Base-by-base conservation (phyloP, 139 green algal species). In the Ettlia oleoabundans region DNA sequence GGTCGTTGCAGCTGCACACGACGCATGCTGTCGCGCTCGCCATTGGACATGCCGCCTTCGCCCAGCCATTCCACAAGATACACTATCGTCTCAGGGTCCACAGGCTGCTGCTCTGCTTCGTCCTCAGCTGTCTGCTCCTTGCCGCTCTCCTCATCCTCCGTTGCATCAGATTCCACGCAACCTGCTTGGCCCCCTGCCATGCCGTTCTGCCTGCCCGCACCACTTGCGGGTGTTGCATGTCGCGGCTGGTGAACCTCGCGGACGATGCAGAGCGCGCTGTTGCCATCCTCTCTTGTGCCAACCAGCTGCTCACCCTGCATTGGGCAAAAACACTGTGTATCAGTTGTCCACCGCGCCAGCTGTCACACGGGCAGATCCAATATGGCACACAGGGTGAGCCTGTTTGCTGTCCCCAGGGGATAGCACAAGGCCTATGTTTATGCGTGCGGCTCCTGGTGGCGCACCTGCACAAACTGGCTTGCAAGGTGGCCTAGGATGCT, bases 61-160 rank as follows among this genome's bases (percentile, higher is more conserved):
- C 37, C 33, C 38, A 85, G 55, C 85, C 85, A 89, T 41, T 89
- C 82, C 33, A 89, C 81, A 13, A 83, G 55, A 41, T 87, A 87
- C 35, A 70, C 28, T 1, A 85, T 32, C 6, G 40, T 33, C 3
- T 41, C 26, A 4, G 55, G 70, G 61, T 81, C 70, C 4, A 70
- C 78, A 6, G 61, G 62, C 28, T 40, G 26, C n/a, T 30, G 19
- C 32, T 42, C 74, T 21, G 26, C 61, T 19, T 71, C 40, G 9
- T 81, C 28, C 5, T 18, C 33, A 7, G n/a, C 33, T 4, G 7
- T 35, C 33, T 68, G 33, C 3, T 32, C 74, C 37, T 42, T 38
- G n/a, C n/a, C n/a, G n/a, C n/a, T n/a, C n/a, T 41, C 1, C 28
- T 61, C 58, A 0, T 72, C 61, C 0, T 58, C 58, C 0, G 61